Base-by-base conservation (phyloP, 164 flowering plant genomes). In the Vitis rupestris region DNA sequence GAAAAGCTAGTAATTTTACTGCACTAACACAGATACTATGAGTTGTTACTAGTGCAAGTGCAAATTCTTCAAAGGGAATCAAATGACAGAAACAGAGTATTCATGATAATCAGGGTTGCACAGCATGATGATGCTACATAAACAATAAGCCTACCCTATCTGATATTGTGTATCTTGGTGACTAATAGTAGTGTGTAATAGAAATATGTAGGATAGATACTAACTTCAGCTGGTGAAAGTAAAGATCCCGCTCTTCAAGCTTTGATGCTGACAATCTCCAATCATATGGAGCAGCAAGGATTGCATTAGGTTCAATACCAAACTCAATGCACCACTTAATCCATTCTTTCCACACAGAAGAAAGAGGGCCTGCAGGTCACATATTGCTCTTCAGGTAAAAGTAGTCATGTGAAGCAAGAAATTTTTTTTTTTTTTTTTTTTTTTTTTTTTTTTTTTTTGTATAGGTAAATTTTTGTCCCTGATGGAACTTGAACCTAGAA, bases 301-400 rank as follows among this genome's bases (percentile, higher is more conserved):
- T 93, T 49, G 99, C 94, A 85, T 95, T 91, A 44, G 99, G 90
- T 80, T 91, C 98, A 30, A 93, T 81, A 58, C 99, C 99, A 84
- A 95, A 95, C 72, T 95, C 95, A 74, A 95, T 83, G 76, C 99
- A 95, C 99, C 99, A 95, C 76, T 91, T 93, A 23, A 95, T 66
- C 99, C 99, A 95, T 69, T 95, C 99, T 80, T 91, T 95, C 99
- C 99, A 95, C 31, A 95, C 94, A 12, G 98, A 90, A 50, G 99
- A 95, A 63, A 95, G 93, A 76, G 99, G 98, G 75, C 99, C 99
- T 93, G 85, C 17, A 60, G 61, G 63, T 10, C 50, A 67, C 7
- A 61, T 37, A 37, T 37, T 37, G 44, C 4, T 37, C 7, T 37
- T 37, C 27, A 23, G 27, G 44, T 37, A 37, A 37, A 37, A 37